A percentile compares a stretch with the other conserved stretches of the same genome.
These are phyloP conservation scores for Eragrostis curvula DNA, from an alignment of 176 grass and related monocot genomes.

Conservation along the genomic window DNA sequence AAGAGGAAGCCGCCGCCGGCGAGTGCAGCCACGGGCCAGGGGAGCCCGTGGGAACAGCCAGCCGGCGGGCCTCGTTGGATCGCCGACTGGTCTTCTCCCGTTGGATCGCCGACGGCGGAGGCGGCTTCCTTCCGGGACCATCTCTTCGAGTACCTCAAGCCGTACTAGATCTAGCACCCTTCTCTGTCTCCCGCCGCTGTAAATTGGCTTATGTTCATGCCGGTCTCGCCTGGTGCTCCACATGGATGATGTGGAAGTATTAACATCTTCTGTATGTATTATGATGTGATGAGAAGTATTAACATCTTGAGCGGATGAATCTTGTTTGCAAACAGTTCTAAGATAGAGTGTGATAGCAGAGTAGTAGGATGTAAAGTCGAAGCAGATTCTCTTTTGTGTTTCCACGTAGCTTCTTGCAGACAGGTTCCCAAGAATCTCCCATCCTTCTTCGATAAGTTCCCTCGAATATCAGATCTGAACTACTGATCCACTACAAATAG, in stretches of 20 bases:
- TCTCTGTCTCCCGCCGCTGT: too few relatives aligned
- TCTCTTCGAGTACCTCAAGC: constrained; percentile 62
- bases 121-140: constrained; percentile 30
- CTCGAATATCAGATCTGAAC: background rate
- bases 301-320: background rate
- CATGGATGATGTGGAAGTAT: background rate
- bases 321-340: background rate
- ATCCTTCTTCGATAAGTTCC: background rate
- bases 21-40: background rate
- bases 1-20: background rate
- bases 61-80: constrained; percentile 8
- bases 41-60: background rate
- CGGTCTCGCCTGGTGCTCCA: background rate
- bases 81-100: too few relatives aligned
- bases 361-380: background rate
- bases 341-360: background rate
- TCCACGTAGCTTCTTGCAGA: background rate
- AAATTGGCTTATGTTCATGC: background rate
- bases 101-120: constrained; percentile 31
- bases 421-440: background rate
- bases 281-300: background rate
- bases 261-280: background rate
- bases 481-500: background rate
- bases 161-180: constrained; percentile 4
- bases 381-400: background rate